Evolutionary conservation across 805 yeast species (phyloP), one percentile per base, ranked within the genome.

Genomic region (Myxozyma geophila): DNA sequence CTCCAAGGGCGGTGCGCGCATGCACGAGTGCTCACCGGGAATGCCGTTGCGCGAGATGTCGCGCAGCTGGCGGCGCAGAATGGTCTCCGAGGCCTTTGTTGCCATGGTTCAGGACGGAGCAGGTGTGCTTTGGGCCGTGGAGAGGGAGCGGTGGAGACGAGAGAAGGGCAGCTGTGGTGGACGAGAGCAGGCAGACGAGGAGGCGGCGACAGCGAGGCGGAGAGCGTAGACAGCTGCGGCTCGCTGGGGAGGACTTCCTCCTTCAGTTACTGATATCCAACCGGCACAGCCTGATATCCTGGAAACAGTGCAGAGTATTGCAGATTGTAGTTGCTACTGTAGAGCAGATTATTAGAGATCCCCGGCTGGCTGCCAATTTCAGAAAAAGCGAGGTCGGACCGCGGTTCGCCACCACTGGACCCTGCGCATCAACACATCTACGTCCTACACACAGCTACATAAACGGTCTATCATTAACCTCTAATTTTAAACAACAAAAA

Each of bases 401-500:
- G 28, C 5, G 51, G 35, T 23, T n/a, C 17, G 37, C 12, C 17
- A 12, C 17, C 36, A 33, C n/a, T 17, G 21, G 15, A n/a, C 19
- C 19, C 23, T 17, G 15, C 9, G 5, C 28, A 17, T 51, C 44
- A 28, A 9, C 33, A 43, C 13, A 13, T 2, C 52, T 48, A 12
- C n/a, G 7, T 43, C 35, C 35, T 36, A 12, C 23, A 17, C 23
- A 19, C 33, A 19, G 15, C 33, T 36, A n/a, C 6, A 28, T 28
- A n/a, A 28, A 28, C 28, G 5, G 5, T 28, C 28, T 28, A 28
- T 28, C 28, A 28, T 41, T 57, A 55, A n/a, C 47, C 61, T 53
- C 13, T 19, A 35, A 60, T 36, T 21, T 12, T 53, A 44, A 54
- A 13, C 70, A 50, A 83, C 83, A 61, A 85, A 81, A 47, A 86